phyloP scores from a whole-genome alignment of 176 grass and related monocot genomes.

The Zizania latifolia region DNA sequence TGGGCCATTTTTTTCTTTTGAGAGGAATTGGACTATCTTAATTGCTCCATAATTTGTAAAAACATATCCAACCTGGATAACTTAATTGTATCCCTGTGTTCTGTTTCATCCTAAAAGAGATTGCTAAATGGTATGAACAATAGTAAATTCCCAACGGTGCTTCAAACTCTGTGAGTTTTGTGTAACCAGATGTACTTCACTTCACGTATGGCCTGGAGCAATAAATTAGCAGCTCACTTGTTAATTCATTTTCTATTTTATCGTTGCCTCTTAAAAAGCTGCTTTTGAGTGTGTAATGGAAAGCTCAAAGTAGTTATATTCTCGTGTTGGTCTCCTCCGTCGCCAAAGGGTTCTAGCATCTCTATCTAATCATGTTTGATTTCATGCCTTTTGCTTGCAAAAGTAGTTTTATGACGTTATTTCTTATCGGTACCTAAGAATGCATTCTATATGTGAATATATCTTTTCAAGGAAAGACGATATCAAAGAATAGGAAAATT shows the following conservation, averaged over 20 bases:
- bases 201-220: neutral
- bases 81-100: neutral
- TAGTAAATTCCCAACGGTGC: neutral
- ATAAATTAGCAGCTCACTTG: neutral
- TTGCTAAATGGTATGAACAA: neutral
- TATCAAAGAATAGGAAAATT: neutral
- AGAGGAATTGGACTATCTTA: neutral
- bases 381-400: neutral
- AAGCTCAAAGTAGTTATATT: neutral
- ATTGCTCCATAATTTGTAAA: constrained; percentile 1
- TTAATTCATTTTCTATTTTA: constrained; percentile 3
- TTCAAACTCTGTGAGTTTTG: neutral
- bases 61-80: neutral
- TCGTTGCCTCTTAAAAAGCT: neutral
- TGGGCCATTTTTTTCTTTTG: too few species aligned
- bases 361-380: neutral
- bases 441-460: neutral
- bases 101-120: neutral
- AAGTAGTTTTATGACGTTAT: neutral
- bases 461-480: neutral
- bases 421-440: neutral
- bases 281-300: neutral
- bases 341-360: neutral
- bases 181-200: neutral
- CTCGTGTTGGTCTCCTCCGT: neutral